Evolutionary conservation across 225 moss, liverwort and hornwort species (phyloP), one percentile per base, ranked within the genome.

Genomic region (Takakia lepidozioides): DNA sequence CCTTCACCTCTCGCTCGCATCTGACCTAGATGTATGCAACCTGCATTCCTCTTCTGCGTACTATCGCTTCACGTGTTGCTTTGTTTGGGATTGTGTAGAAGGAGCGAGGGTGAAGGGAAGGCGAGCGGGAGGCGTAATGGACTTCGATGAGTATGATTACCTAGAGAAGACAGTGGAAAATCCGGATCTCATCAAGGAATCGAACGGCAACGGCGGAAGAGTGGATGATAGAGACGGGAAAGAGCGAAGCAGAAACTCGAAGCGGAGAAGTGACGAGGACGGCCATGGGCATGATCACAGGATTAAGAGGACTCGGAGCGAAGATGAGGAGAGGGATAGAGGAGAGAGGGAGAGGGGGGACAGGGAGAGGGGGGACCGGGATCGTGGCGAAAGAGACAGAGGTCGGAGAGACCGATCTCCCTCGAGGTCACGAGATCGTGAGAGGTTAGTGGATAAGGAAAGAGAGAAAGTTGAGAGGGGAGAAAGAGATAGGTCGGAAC

Each of bases 101-200:
- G n/a, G n/a, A n/a, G n/a, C n/a, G n/a, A n/a, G n/a, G n/a, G n/a
- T n/a, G n/a, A n/a, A n/a, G n/a, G n/a, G n/a, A n/a, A n/a, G n/a
- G n/a, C n/a, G n/a, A n/a, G n/a, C n/a, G 32, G 32, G 11, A 32
- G 32, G 11, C 11, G 26, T n/a, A 43, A 98, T 91, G 98, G 98
- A 98, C 46, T 98, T 98, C 63, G 98, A 98, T 45, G 98, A 98
- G 81, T 98, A 98, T 46, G 98, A 98, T 44, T 98, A 98, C 63
- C 45, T 98, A 44, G 98, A 98, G 69, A 98, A 98, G 73, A 98
- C 83, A 54, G 91, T 90, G 34, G 98, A 91, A 49, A 81, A 74
- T 43, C 82, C 66, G 17, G 79, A 86, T 50, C 74, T 60, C 2
- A 6, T 61, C 42, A 73, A 66, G 32, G 74, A 68, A 53, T 66